Evolutionary conservation across 805 yeast species (phyloP), one percentile per base, ranked within the genome.

Genomic region (Zygoascus bituminiphila): DNA sequence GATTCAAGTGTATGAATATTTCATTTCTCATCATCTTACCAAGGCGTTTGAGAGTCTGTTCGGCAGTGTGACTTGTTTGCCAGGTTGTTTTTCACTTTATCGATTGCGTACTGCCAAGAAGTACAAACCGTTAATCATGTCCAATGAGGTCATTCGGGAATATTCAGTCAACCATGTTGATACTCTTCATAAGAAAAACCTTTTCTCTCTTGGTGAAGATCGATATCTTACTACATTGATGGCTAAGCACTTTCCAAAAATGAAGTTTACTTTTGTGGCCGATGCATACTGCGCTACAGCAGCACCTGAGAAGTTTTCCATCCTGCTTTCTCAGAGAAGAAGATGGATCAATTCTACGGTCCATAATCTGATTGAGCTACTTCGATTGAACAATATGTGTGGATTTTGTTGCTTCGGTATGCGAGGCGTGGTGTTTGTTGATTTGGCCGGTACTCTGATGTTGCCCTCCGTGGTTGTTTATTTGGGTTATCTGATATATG

Each of bases 321-420:
- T 76, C 44, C 65, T 76, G 53, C 67, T 76, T 45, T 76, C 81
- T 2, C 81, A 76, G 61, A 73, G 81, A 57, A 76, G 81, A 62
- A 77, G 84, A 54, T 78, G 84, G 84, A 78, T 78, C 58, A 78
- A 78, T 61, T 79, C 83, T 6, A 78, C 84, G 0, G 81, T 78
- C 25, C 84, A 78, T 62, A 78, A 78, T 56, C 72, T 78, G 60
- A 66, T 74, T 60, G 84, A 78, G 64, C 71, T 78, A 55, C 71
- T 77, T 36, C 68, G 76, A 55, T 73, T 78, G 39, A 69, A 71
- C 25, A 78, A 78, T 51, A 73, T 78, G 69, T 78, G 84, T 65
- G 84, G 84, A 44, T 78, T 81, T 43, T 77, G 75, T 57, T 69
- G 77, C 54, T 73, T 79, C 54, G 74, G 81, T 23, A 78, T 78